Evolutionary conservation across 768 basidiomycete genomes (phyloP).

Genomic region (Podaxis sp.): DNA sequence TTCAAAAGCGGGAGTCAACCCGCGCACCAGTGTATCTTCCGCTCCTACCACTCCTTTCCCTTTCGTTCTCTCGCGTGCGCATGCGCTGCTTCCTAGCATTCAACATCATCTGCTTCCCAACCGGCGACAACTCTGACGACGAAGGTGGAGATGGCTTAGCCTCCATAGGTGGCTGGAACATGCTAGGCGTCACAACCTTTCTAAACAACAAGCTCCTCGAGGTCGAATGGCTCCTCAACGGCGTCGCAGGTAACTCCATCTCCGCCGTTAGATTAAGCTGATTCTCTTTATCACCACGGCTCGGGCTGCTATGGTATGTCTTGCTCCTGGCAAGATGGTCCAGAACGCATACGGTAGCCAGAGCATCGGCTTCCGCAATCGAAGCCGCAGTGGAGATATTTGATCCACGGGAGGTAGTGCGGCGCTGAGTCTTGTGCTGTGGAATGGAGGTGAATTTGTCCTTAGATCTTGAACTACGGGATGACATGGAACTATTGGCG

Average conservation of each 20-base stretch:
- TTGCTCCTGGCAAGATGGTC: constrained; percentile 19
- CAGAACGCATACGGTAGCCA: constrained; percentile 19
- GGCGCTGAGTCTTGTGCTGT: constrained; percentile 27
- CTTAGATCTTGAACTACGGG: constrained; percentile 6
- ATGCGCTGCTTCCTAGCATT: constrained; percentile 52
- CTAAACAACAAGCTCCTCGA: constrained; percentile 34
- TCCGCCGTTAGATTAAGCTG: constrained; percentile 32
- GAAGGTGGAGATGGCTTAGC: constrained; percentile 62
- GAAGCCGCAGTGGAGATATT: constrained; percentile 19
- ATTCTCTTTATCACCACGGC: constrained; percentile 41
- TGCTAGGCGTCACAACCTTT: constrained; percentile 37
- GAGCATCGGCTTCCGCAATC: constrained; percentile 15
- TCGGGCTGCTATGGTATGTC: constrained; percentile 2
- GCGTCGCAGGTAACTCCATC: constrained; percentile 44
- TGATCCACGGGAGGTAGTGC: constrained; percentile 28
- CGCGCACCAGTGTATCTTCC: too few relatives aligned
- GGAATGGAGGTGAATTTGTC: constrained; percentile 35
- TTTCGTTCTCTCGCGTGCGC: constrained; percentile 36
- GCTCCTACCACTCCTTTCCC: neutral
- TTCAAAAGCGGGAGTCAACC: neutral
- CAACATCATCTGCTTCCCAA: constrained; percentile 67
- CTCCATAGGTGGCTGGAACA: constrained; percentile 47
- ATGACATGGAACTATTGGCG: neutral
- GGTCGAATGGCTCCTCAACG: constrained; percentile 39
- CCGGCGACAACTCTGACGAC: constrained; percentile 73